Evolutionary conservation across 1,139 yeast species (phyloP).

Genomic region (Sugiyamaella castrensis): DNA sequence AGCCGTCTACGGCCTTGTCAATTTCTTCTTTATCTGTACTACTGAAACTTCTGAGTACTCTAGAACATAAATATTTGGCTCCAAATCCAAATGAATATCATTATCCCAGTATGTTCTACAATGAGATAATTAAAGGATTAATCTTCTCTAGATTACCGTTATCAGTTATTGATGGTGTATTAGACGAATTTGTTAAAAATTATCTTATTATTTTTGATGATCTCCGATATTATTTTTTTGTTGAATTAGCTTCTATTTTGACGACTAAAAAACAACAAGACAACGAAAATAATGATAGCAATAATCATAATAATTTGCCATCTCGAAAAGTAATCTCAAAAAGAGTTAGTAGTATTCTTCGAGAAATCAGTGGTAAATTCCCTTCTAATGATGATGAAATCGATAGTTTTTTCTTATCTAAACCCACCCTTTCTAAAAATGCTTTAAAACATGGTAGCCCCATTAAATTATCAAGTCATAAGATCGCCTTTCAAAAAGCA

Average conservation of each 20-base stretch:
- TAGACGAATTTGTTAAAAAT: conserved; percentile 58
- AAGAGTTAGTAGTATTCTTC: conserved; percentile 31
- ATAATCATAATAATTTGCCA: background rate
- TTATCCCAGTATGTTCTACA: conserved; percentile 61
- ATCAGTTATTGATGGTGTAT: conserved; percentile 43
- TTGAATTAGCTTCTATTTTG: conserved; percentile 22
- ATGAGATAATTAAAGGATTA: conserved; percentile 51
- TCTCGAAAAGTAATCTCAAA: conserved; percentile 5
- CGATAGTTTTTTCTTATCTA: conserved; percentile 35
- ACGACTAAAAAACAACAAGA: conserved; percentile 12
- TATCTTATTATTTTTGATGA: conserved; percentile 48
- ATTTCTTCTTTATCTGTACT: conserved; percentile 51
- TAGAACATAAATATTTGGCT: conserved; percentile 56
- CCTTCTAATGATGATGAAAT: conserved; percentile 33
- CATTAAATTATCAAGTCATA: conserved; percentile 54
- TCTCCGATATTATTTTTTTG: conserved; percentile 32
- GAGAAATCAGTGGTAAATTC: conserved; percentile 35
- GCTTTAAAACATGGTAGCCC: conserved; percentile 52
- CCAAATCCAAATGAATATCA: conserved; percentile 49
- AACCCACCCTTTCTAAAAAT: conserved; percentile 43
- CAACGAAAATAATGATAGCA: background rate
- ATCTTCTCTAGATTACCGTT: conserved; percentile 19
- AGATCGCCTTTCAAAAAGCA: conserved; percentile 63
- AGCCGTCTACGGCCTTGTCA: conserved; percentile 55
- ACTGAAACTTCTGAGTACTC: conserved; percentile 56